Conservation (phyloP, 768 basidiomycete species). For the Lyophyllum shimeji region DNA sequence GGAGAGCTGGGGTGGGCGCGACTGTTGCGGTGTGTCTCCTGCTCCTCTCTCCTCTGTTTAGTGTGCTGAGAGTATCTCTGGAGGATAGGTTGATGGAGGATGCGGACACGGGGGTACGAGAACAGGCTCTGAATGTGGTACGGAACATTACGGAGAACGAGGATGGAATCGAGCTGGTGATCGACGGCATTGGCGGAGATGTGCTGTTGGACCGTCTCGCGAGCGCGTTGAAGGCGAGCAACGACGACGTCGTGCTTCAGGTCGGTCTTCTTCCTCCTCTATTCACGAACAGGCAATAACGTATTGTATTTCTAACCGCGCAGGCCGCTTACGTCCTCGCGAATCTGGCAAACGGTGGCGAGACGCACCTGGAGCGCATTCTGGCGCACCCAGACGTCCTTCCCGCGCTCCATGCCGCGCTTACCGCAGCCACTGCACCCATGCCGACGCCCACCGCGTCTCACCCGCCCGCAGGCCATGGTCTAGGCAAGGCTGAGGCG, state of each 20-base stretch:
- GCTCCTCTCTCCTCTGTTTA: background rate
- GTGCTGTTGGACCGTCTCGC: conserved; percentile 47
- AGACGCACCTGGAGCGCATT: conserved; percentile 50
- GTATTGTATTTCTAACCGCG: background rate
- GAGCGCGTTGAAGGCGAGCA: conserved; percentile 46
- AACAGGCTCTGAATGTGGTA: conserved; percentile 69
- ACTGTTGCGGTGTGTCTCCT: conserved; percentile 49
- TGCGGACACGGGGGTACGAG: conserved; percentile 53
- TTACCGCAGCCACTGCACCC: conserved; percentile 53
- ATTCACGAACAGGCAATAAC: background rate
- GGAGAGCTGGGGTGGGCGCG: conserved; percentile 63
- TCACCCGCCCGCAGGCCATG: background rate
- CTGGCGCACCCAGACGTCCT: conserved; percentile 53
- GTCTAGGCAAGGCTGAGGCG: conserved; percentile 31
- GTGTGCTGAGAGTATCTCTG: background rate
- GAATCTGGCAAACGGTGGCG: conserved; percentile 64
- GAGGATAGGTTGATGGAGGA: conserved; percentile 52
- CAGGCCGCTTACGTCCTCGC: conserved; percentile 61
- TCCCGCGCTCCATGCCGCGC: conserved; percentile 49
- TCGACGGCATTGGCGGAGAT: conserved; percentile 49
- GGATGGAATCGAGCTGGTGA: conserved; percentile 61
- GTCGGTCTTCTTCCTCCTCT: conserved; percentile 23
- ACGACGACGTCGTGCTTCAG: conserved; percentile 56
- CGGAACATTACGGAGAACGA: conserved; percentile 69
- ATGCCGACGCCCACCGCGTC: background rate